These are phyloP conservation scores for Mallotus repandus DNA, from an alignment of 441 rosid species.

Conservation along the genomic window DNA sequence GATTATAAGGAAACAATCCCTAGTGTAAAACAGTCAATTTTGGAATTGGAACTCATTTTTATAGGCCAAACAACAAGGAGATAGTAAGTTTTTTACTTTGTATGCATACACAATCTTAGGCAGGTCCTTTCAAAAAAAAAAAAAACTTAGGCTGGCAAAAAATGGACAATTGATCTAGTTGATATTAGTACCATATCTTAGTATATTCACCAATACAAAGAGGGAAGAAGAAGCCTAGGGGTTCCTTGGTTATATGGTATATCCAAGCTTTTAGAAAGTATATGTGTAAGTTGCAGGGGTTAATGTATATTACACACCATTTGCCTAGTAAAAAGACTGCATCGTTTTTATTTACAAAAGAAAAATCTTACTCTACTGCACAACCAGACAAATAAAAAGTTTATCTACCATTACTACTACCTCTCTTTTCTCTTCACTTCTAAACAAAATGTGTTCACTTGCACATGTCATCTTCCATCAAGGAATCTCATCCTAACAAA, in stretches of 20 bases:
- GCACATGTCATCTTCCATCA: constrained; percentile 50
- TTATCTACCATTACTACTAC: constrained; percentile 33
- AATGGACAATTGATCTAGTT: constrained; percentile 17
- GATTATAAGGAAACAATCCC: background rate
- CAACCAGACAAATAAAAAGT: constrained; percentile 60
- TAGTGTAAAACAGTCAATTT: background rate
- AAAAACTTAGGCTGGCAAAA: no score
- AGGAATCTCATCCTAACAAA: constrained; percentile 52
- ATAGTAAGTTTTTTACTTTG: background rate
- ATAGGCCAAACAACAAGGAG: background rate
- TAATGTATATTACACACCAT: constrained; percentile 48
- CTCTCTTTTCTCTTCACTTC: constrained; percentile 19
- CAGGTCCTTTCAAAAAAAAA: no score
- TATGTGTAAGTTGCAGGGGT: constrained; percentile 40
- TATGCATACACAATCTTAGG: background rate
- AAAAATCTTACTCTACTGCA: constrained; percentile 32
- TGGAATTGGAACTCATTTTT: background rate
- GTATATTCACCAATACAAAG: constrained; percentile 26
- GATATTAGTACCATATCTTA: background rate
- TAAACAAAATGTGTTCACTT: constrained; percentile 18
- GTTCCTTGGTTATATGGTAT: constrained; percentile 29
- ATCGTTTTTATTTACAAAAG: constrained; percentile 23
- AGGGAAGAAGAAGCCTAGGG: constrained; percentile 22
- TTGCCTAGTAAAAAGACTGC: constrained; percentile 50
- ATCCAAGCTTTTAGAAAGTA: constrained; percentile 74